Percentiles rank a stretch among this genome's conserved stretches.
These are phyloP conservation scores for Heliophila coronopifolia DNA, from an alignment of 441 rosid species.

Conservation along the genomic window DNA sequence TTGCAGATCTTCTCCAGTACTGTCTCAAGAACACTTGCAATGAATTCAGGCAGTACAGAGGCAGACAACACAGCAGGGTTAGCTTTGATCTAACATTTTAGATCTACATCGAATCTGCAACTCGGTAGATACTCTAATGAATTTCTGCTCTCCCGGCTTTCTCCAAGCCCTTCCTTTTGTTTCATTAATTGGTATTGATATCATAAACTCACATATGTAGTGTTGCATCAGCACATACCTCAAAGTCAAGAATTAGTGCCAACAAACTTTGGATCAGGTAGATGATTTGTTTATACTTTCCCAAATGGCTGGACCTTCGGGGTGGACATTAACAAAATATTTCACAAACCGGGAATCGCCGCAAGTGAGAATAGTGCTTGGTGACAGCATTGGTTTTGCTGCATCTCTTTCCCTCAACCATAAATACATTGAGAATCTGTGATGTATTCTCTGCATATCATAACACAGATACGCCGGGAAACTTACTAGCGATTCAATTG, in stretches of 20 bases:
- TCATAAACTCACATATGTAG: not conserved
- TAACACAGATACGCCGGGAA: conserved; percentile 74
- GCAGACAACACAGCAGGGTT: not conserved
- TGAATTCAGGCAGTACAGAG: not conserved
- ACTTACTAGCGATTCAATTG: conserved; percentile 39
- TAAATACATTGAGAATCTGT: conserved; percentile 58
- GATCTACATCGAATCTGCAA: not conserved
- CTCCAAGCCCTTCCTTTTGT: not conserved
- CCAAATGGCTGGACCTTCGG: conserved; percentile 67
- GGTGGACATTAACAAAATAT: conserved; percentile 60
- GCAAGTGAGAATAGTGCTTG: conserved; percentile 60
- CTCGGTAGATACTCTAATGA: not conserved
- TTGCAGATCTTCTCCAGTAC: not conserved
- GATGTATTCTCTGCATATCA: conserved; percentile 54
- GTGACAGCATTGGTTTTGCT: conserved; percentile 49
- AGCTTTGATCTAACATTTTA: not conserved
- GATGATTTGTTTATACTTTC: conserved; percentile 43
- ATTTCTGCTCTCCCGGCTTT: not conserved
- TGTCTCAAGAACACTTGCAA: not conserved
- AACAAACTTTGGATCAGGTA: conserved; percentile 22
- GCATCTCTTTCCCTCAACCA: conserved; percentile 61
- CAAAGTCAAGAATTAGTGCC: not conserved
- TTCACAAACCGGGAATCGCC: conserved; percentile 62
- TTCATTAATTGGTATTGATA: not conserved
- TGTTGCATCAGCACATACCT: not conserved